Evolutionary conservation across 495 filamentous ascomycete species (phyloP), one percentile per base, ranked within the genome.

Genomic region (Astrothelium macrocarpum): DNA sequence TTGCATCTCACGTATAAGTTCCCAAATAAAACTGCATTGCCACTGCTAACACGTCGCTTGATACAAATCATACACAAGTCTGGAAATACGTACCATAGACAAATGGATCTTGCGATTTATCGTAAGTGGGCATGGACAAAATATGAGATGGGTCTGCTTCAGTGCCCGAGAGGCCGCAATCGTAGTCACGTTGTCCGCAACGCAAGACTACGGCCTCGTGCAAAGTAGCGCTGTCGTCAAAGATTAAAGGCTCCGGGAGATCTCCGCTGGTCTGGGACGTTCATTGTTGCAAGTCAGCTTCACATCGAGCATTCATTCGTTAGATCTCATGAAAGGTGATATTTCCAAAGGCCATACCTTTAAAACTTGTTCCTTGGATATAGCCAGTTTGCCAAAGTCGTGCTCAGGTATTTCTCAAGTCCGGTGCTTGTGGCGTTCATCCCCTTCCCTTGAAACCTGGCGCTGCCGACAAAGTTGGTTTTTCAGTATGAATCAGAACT

Each of bases 41-140:
- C 45, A 42, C n/a, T 18, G 45, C 45, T 20, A 20, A 49, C 45
- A 49, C 45, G n/a, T 61, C 14, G 31, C 53, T 32, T 23, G 49
- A 18, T 34, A 61, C 31, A 39, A 59, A 31, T 67, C 62, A 69
- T 65, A 67, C 67, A 66, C 28, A 26, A 29, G 11, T 46, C 16
- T 61, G 71, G 45, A 63, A 59, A 62, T 64, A 79, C 79, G 74
- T 70, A 81, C 79, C 76, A 69, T 76, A 77, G 60, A 78, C 75
- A 71, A 72, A 75, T 49, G 71, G 75, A 71, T 71, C 67, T 59
- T 77, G 74, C 36, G 74, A 65, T 72, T 83, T 82, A 69, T 74
- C 76, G 78, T 82, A 82, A 66, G 75, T 76, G 74, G 82, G 80
- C 82, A 84, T 84, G 68, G 79, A 79, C 75, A 76, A 66, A 53